These are phyloP conservation scores for Colletotrichum sidae DNA, from an alignment of 2,329 filamentous ascomycete genomes.

Conservation along the genomic window DNA sequence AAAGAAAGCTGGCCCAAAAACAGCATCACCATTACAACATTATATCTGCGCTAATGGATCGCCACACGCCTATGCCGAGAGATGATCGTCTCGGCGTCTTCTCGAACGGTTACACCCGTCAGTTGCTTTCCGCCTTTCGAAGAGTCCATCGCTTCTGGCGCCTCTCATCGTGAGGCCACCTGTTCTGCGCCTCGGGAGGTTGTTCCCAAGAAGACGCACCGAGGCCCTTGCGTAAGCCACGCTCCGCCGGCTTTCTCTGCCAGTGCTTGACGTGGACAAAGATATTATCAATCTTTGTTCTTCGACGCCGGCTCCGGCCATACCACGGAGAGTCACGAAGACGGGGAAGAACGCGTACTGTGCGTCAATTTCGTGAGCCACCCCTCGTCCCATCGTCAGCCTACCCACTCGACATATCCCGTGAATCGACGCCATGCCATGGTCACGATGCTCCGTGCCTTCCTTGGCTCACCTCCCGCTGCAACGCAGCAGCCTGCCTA, in stretches of 20 bases:
- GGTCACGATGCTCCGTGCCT: slow-evolving; percentile 10
- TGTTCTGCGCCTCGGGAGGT: not conserved
- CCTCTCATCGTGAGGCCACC: too few relatives aligned
- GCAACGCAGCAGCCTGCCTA: not conserved
- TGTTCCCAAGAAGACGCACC: slow-evolving; percentile 11
- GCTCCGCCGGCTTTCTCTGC: slow-evolving; percentile 17
- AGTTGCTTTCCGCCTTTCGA: too few relatives aligned
- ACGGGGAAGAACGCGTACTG: slow-evolving; percentile 1
- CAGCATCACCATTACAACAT: too few relatives aligned
- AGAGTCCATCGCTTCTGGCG: too few relatives aligned
- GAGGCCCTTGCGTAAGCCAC: slow-evolving; percentile 9
- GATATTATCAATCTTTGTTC: slow-evolving; percentile 24
- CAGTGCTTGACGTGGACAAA: slow-evolving; percentile 16
- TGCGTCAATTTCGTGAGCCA: slow-evolving; percentile 5
- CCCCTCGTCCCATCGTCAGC: slow-evolving; percentile 15
- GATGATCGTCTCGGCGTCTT: too few relatives aligned
- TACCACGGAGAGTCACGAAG: slow-evolving; percentile 8
- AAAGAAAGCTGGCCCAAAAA: too few relatives aligned
- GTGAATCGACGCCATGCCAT: slow-evolving; percentile 2
- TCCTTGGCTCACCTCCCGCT: not conserved
- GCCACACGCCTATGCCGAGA: too few relatives aligned
- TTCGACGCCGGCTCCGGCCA: slow-evolving; percentile 24
- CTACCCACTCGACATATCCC: not conserved
- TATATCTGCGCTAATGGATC: too few relatives aligned
- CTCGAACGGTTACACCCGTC: too few relatives aligned